Evolutionary conservation across 1,284 basidiomycete genomes (phyloP).

Genomic region (Abortiporus biennis): DNA sequence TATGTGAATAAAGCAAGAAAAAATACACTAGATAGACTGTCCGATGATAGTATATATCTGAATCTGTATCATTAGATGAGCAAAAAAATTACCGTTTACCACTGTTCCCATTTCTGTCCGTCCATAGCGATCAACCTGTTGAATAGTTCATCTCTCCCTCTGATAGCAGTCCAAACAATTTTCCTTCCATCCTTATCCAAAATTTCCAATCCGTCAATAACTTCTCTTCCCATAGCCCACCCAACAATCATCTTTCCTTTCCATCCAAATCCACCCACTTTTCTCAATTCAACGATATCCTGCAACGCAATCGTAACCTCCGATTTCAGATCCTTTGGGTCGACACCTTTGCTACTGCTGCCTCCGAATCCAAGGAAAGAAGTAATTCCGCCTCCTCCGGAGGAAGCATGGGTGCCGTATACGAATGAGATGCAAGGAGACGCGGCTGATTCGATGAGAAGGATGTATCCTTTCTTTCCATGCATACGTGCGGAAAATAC

Average conservation of each 20-base stretch:
- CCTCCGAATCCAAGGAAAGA: background rate
- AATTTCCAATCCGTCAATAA: constrained; percentile 49
- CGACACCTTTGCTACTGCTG: constrained; percentile 11
- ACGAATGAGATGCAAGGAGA: constrained; percentile 24
- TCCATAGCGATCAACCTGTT: constrained; percentile 21
- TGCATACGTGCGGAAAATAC: constrained; percentile 20
- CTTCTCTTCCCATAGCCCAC: constrained; percentile 47
- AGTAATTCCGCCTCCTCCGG: constrained; percentile 2
- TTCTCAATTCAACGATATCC: constrained; percentile 20
- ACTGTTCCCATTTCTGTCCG: constrained; percentile 22
- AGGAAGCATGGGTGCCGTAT: constrained; percentile 12
- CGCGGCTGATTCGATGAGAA: constrained; percentile 22
- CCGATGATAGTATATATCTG: background rate
- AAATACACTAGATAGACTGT: background rate
- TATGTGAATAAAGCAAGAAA: too few relatives aligned
- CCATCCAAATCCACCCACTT: constrained; percentile 30
- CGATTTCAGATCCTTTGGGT: constrained; percentile 15
- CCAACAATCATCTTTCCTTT: constrained; percentile 54
- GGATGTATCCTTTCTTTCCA: constrained; percentile 20
- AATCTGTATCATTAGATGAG: too few relatives aligned
- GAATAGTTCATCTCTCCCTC: constrained; percentile 36
- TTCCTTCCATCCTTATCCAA: constrained; percentile 41
- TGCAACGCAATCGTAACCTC: constrained; percentile 19
- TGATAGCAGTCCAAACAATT: constrained; percentile 35
- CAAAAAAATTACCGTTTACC: constrained; percentile 12